phyloP scores from a whole-genome alignment of 2,329 filamentous ascomycete genomes.

The Trichothecium sympodiale region DNA sequence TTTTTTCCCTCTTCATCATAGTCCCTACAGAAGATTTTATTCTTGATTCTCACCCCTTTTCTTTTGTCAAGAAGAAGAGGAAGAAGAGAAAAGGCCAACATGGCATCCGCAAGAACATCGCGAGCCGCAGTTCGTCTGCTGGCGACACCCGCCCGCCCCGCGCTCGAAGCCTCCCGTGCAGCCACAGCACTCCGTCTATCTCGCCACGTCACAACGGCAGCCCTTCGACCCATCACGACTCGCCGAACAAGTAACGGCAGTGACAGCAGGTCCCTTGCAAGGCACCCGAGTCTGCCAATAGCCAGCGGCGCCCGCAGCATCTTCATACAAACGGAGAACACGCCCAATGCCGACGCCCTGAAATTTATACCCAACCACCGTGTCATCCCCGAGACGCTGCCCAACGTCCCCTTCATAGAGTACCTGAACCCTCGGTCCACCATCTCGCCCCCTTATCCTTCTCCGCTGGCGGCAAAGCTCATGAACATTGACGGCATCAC shows the following conservation, averaged over 20 bases:
- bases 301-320: constrained; percentile 53
- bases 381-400: constrained; percentile 64
- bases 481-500: constrained; percentile 94
- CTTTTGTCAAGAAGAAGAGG: neutral
- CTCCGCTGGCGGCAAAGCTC: constrained; percentile 78
- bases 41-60: too few species aligned
- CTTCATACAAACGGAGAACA: constrained; percentile 95
- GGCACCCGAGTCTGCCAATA: constrained; percentile 6
- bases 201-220: neutral
- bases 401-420: constrained; percentile 67
- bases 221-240: constrained; percentile 7
- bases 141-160: constrained; percentile 11
- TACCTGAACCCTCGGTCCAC: constrained; percentile 85
- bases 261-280: constrained; percentile 13
- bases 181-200: neutral
- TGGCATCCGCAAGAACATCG: constrained; percentile 14
- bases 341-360: constrained; percentile 88
- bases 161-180: constrained; percentile 4
- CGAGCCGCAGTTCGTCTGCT: constrained; percentile 13
- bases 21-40: too few species aligned
- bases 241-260: constrained; percentile 13
- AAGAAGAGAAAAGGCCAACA: constrained; percentile 4
- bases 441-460: constrained; percentile 78
- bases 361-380: constrained; percentile 92
- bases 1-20: neutral